Conservation (phyloP, 1,284 basidiomycete genomes). For the Anthracocystis walkeri region DNA sequence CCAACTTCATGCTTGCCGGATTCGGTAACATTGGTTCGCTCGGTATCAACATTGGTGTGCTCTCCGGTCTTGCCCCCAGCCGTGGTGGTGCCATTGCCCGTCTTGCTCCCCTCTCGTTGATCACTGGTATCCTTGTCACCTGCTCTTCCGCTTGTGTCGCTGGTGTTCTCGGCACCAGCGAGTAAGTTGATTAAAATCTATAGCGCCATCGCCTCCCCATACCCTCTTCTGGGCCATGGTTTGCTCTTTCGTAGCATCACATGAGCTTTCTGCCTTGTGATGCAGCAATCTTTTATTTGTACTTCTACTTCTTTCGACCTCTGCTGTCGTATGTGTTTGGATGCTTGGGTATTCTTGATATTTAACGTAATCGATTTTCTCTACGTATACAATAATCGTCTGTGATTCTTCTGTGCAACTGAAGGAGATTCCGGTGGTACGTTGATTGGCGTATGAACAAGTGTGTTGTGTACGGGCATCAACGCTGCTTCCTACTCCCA, state of each 20-base stretch:
- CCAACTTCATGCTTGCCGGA: constrained; percentile 85
- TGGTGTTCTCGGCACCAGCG: constrained; percentile 65
- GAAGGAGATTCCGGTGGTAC: neutral
- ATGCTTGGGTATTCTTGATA: constrained; percentile 27
- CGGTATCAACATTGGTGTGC: constrained; percentile 90
- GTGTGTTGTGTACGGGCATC: neutral
- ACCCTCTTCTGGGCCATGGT: constrained; percentile 19
- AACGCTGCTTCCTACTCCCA: neutral
- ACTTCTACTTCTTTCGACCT: constrained; percentile 25
- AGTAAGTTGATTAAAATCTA: neutral
- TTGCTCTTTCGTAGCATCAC: neutral
- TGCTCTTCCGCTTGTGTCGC: constrained; percentile 70
- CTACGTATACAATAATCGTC: neutral
- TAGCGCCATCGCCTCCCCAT: constrained; percentile 11
- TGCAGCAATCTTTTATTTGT: constrained; percentile 5
- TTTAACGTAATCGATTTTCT: constrained; percentile 18
- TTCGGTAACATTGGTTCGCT: constrained; percentile 83
- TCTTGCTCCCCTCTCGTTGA: constrained; percentile 77
- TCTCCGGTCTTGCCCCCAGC: constrained; percentile 84
- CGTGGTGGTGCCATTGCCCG: constrained; percentile 79
- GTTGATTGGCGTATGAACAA: neutral
- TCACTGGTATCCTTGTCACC: constrained; percentile 70
- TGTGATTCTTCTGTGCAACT: neutral
- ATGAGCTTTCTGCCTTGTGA: neutral
- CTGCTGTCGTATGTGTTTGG: constrained; percentile 26